Percentiles rank a stretch among this genome's conserved stretches.
phyloP scores from a whole-genome alignment of 345 rosid species.

The Kernera saxatilis region DNA sequence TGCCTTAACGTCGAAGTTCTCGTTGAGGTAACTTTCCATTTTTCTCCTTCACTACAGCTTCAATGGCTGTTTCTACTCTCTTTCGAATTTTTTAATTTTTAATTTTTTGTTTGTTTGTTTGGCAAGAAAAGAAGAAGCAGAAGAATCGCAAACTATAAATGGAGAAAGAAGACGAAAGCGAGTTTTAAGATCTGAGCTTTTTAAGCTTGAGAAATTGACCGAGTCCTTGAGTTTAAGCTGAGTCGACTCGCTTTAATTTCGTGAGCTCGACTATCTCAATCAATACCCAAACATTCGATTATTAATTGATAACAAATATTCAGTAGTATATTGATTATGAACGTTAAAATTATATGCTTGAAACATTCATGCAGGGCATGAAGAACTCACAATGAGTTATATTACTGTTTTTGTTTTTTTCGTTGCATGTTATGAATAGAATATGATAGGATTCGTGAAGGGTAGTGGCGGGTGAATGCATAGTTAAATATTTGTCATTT shows the following conservation, averaged over 20 bases:
- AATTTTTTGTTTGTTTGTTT: background rate
- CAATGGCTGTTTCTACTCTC: background rate
- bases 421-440: background rate
- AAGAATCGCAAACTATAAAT: slow-evolving; percentile 17
- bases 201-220: slow-evolving; percentile 22
- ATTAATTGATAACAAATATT: background rate
- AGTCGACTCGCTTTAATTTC: background rate
- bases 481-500: background rate
- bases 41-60: background rate
- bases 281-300: background rate
- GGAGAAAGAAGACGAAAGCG: slow-evolving; percentile 15
- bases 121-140: background rate
- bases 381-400: background rate
- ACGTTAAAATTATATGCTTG: background rate
- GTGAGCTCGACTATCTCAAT: background rate
- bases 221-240: slow-evolving; percentile 7
- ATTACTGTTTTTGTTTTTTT: background rate
- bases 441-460: background rate
- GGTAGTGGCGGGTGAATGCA: background rate
- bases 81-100: background rate
- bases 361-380: background rate
- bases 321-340: background rate
- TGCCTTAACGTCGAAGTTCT: slow-evolving; percentile 56
- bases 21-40: slow-evolving; percentile 64
- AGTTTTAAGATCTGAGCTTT: slow-evolving; percentile 24